phyloP scores from a whole-genome alignment of 2,329 filamentous ascomycete species.

The Tolypocladium paradoxum region DNA sequence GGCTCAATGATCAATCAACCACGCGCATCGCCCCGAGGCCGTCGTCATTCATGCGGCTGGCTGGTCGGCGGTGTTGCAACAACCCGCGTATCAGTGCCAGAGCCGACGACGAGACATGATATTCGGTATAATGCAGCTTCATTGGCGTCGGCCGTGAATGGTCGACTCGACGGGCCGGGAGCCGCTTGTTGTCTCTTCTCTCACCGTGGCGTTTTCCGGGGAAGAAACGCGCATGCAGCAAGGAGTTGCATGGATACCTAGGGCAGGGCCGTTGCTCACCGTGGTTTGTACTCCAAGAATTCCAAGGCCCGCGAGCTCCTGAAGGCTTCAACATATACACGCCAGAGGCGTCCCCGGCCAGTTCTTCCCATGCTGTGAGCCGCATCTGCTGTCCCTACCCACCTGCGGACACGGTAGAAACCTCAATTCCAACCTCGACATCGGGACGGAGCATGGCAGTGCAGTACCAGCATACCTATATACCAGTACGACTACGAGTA shows the following conservation, averaged over 20 bases:
- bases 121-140: neutral
- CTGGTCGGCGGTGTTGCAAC: neutral
- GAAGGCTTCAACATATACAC: neutral
- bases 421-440: neutral
- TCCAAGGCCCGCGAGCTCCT: neutral
- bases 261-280: neutral
- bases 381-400: neutral
- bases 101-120: neutral
- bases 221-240: conserved; percentile 12
- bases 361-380: neutral
- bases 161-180: neutral
- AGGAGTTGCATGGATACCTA: neutral
- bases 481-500: too few species aligned
- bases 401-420: neutral
- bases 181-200: conserved; percentile 17
- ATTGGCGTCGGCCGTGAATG: neutral
- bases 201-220: conserved; percentile 9
- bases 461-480: neutral
- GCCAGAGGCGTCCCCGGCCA: neutral
- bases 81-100: neutral
- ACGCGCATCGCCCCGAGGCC: neutral
- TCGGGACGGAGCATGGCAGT: neutral
- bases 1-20: neutral
- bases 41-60: neutral
- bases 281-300: neutral